A percentile compares a stretch with the other conserved stretches of the same genome.
Evolutionary conservation across 2,329 filamentous ascomycete species (phyloP).

Genomic region (Rosellinia necatrix): DNA sequence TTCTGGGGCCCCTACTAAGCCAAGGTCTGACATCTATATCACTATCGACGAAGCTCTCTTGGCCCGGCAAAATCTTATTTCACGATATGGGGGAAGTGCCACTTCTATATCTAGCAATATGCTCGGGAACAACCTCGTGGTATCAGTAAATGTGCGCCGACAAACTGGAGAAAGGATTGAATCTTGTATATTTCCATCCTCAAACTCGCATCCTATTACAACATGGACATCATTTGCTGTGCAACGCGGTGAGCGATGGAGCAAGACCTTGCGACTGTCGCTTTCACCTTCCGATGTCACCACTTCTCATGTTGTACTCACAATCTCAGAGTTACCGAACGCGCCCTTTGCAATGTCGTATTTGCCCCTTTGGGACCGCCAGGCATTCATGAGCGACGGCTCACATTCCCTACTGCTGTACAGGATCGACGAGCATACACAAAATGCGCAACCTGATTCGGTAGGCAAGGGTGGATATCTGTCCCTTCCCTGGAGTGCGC

Average conservation of each 20-base stretch:
- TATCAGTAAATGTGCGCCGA: conserved; percentile 86
- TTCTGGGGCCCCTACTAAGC: conserved; percentile 84
- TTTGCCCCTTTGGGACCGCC: conserved; percentile 90
- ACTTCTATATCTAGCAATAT: conserved; percentile 67
- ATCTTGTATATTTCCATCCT: conserved; percentile 83
- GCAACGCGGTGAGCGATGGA: conserved; percentile 82
- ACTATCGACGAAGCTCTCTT: conserved; percentile 81
- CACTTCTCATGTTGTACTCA: conserved; percentile 85
- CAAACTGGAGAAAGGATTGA: conserved; percentile 81
- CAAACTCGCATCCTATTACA: conserved; percentile 77
- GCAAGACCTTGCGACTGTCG: conserved; percentile 81
- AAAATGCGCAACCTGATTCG: conserved; percentile 63
- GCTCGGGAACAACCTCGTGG: conserved; percentile 76
- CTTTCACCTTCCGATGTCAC: conserved; percentile 80
- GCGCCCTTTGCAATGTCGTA: conserved; percentile 90
- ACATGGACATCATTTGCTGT: conserved; percentile 87
- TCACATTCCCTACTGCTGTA: conserved; percentile 81
- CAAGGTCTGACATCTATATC: conserved; percentile 92
- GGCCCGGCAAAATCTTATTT: conserved; percentile 73
- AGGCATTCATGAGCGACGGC: conserved; percentile 88
- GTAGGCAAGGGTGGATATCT: conserved; percentile 85
- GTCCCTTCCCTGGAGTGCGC: conserved; percentile 76
- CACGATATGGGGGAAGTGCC: conserved; percentile 72
- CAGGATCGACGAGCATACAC: conserved; percentile 89
- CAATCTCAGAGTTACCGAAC: conserved; percentile 81